Conservation (phyloP, 208 protist genomes). For the Crithidia brevicula region DNA sequence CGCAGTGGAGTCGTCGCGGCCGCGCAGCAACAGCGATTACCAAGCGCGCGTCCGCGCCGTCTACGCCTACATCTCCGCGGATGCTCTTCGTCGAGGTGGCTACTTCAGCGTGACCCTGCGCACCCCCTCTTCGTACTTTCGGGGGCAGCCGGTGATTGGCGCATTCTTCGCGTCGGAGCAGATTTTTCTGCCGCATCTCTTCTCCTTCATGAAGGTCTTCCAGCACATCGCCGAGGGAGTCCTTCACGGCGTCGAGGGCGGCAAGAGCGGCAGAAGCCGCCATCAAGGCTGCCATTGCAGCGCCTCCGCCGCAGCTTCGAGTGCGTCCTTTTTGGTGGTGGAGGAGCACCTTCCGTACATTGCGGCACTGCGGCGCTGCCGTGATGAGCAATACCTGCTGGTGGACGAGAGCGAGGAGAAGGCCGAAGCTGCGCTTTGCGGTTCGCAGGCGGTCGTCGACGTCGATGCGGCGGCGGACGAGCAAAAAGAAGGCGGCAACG, state of each 20-base stretch:
- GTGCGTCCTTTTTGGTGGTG: conserved; percentile 20
- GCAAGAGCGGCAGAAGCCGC: neutral
- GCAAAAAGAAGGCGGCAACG: neutral
- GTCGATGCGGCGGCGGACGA: neutral
- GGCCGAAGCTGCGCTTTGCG: conserved; percentile 5
- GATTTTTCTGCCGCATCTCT: conserved; percentile 10
- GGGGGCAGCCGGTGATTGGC: neutral
- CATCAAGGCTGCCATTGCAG: conserved; percentile 6
- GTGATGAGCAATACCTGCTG: conserved; percentile 27
- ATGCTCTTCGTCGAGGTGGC: conserved; percentile 15
- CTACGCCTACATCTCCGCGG: conserved; percentile 26
- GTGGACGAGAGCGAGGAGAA: conserved; percentile 10
- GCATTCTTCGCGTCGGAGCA: neutral
- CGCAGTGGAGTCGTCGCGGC: neutral
- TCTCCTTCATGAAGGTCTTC: conserved; percentile 24
- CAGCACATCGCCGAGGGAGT: conserved; percentile 28
- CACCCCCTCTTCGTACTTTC: neutral
- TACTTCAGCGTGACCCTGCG: conserved; percentile 18
- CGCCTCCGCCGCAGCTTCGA: neutral
- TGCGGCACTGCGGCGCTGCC: conserved; percentile 14
- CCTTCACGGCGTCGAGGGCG: neutral
- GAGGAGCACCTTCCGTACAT: conserved; percentile 21
- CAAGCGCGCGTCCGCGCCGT: conserved; percentile 22
- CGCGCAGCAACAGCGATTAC: neutral
- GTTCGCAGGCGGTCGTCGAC: conserved; percentile 13